Percentiles rank a stretch among this genome's conserved stretches.
phyloP scores from a whole-genome alignment of 176 grass and related monocot genomes.

The Alopecurus myosuroides region DNA sequence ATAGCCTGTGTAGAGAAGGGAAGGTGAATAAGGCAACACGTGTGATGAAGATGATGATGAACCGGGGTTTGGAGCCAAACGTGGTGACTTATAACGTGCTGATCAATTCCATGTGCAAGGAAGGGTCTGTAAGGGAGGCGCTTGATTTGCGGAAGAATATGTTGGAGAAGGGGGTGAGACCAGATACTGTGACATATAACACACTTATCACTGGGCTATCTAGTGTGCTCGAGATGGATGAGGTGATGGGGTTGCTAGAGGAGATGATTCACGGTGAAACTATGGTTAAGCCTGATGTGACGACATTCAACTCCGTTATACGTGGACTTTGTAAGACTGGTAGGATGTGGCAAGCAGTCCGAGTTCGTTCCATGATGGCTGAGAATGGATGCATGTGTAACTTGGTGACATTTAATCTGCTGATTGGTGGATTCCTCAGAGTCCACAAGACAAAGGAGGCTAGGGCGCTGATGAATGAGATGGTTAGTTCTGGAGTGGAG shows the following conservation, averaged over 20 bases:
- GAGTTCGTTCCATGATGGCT: slow-evolving; percentile 42
- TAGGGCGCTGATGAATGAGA: slow-evolving; percentile 38
- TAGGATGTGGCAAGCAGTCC: slow-evolving; percentile 24
- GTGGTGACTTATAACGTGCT: slow-evolving; percentile 51
- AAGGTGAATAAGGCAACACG: slow-evolving; percentile 31
- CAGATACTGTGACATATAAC: slow-evolving; percentile 54
- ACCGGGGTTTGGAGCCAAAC: slow-evolving; percentile 45
- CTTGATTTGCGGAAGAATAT: slow-evolving; percentile 24
- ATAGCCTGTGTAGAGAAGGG: slow-evolving; percentile 58
- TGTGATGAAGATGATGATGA: slow-evolving; percentile 51
- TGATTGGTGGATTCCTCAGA: slow-evolving; percentile 52
- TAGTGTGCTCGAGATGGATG: slow-evolving; percentile 41
- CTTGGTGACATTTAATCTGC: slow-evolving; percentile 49
- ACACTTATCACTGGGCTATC: slow-evolving; percentile 47
- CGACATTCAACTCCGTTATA: slow-evolving; percentile 58
- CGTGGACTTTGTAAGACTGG: slow-evolving; percentile 52
- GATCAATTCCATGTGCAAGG: slow-evolving; percentile 49
- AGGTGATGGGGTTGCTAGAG: slow-evolving; percentile 39
- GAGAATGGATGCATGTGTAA: slow-evolving; percentile 33
- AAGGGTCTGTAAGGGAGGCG: slow-evolving; percentile 30
- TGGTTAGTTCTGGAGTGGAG: slow-evolving; percentile 31
- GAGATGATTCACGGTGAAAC: slow-evolving; percentile 43
- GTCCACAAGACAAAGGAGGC: slow-evolving; percentile 36
- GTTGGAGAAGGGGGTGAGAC: slow-evolving; percentile 31
- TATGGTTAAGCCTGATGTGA: slow-evolving; percentile 29